Evolutionary conservation across 2,329 filamentous ascomycete species (phyloP).

Genomic region (Reticulascus tulasneorum): DNA sequence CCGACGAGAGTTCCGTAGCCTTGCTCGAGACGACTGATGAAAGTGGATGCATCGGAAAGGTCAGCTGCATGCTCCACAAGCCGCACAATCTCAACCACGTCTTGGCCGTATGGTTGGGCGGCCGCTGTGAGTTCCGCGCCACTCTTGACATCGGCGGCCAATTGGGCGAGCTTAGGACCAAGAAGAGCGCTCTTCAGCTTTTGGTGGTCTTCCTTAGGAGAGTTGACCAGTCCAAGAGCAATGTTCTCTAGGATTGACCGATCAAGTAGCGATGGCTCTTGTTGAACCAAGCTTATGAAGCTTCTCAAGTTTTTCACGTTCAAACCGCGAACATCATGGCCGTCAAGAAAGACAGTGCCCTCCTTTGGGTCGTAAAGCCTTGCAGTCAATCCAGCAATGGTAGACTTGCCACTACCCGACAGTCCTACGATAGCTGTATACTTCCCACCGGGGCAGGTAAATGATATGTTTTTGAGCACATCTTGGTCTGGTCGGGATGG

Average conservation of each 20-base stretch:
- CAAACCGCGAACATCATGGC: slow-evolving; percentile 40
- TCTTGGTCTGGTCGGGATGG: slow-evolving; percentile 35
- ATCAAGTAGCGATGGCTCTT: slow-evolving; percentile 40
- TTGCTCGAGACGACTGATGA: slow-evolving; percentile 49
- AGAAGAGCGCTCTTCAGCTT: slow-evolving; percentile 43
- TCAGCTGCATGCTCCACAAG: slow-evolving; percentile 47
- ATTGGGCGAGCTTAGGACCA: slow-evolving; percentile 41
- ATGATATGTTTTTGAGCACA: slow-evolving; percentile 39
- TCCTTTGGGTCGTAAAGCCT: slow-evolving; percentile 54
- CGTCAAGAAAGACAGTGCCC: slow-evolving; percentile 45
- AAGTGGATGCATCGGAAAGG: slow-evolving; percentile 55
- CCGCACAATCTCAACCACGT: slow-evolving; percentile 46
- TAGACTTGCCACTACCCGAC: slow-evolving; percentile 56
- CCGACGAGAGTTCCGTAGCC: slow-evolving; percentile 53
- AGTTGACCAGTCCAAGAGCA: slow-evolving; percentile 44
- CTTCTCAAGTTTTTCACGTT: slow-evolving; percentile 42
- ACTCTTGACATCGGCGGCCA: slow-evolving; percentile 48
- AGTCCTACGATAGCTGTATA: slow-evolving; percentile 55
- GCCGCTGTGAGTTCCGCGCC: slow-evolving; percentile 44
- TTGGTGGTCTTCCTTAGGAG: slow-evolving; percentile 32
- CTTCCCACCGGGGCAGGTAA: slow-evolving; percentile 44
- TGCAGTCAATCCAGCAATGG: slow-evolving; percentile 49
- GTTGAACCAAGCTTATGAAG: slow-evolving; percentile 40
- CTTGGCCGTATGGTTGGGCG: slow-evolving; percentile 37
- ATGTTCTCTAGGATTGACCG: slow-evolving; percentile 49